phyloP scores from a whole-genome alignment of 345 rosid species.

The Populus pruinosa region DNA sequence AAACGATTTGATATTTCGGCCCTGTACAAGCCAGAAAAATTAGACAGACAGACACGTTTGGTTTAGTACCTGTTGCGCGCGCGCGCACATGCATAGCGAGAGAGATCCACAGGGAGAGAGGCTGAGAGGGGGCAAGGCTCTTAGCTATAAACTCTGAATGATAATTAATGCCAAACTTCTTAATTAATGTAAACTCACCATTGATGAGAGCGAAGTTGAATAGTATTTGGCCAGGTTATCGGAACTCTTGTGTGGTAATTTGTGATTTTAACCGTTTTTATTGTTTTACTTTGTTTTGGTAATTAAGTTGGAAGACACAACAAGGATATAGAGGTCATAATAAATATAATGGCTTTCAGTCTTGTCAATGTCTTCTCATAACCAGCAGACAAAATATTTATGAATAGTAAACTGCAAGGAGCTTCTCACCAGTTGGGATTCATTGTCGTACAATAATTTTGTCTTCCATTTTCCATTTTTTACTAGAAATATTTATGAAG shows the following conservation, averaged over 20 bases:
- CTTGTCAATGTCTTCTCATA: background rate
- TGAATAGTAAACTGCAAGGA: background rate
- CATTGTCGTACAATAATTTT: background rate
- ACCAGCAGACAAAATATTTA: background rate
- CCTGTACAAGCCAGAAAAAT: no score
- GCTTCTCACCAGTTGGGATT: background rate
- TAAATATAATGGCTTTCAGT: background rate
- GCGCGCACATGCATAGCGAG: background rate
- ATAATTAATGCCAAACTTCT: background rate
- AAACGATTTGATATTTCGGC: background rate
- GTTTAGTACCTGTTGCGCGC: background rate
- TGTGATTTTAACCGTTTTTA: no score
- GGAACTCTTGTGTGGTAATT: background rate
- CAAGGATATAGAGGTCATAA: background rate
- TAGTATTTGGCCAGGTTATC: background rate
- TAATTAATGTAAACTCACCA: background rate
- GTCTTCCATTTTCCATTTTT: background rate
- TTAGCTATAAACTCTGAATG: background rate
- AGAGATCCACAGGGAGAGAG: conserved; percentile 1
- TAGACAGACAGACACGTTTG: conserved; percentile 9
- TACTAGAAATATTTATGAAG: no score
- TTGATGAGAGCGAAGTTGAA: background rate
- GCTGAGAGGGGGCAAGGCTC: background rate
- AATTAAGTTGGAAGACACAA: background rate
- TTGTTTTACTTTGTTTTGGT: background rate